Evolutionary conservation across 1,139 yeast genomes (phyloP), one percentile per base, ranked within the genome.

Genomic region (Debaryomyces subglobosus): DNA sequence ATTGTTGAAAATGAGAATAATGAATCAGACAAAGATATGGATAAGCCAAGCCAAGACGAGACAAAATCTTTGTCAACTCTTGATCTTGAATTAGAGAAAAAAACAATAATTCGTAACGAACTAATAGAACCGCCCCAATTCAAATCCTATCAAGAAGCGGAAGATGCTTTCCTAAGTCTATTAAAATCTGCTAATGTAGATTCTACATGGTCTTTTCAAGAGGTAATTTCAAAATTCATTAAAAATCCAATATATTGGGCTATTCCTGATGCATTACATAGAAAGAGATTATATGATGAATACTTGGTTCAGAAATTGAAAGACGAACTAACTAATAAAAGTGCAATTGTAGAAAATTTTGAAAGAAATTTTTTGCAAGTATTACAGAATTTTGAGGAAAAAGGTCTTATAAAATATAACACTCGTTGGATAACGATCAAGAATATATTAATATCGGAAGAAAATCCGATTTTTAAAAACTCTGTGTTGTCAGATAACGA

Each of bases 161-260:
- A 76, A 44, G 61, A 61, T 4, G 72, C 67, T 4, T 90, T 85
- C 60, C 57, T 72, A n/a, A 61, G 67, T 2, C 69, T 89, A 74
- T 68, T 91, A 16, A 64, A 69, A 34, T 80, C 77, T 1, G 65
- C 74, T 37, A 68, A 74, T 6, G 88, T 89, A 1, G 91, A 86
- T 59, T 78, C 87, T 0, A 79, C 89, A 0, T 88, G 94, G 92
- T 77, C 95, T 0, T 91, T 90, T 67, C 81, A 80, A 48, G 74
- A 74, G 49, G 87, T 86, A 0, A 83, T 91, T 72, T 69, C 80
- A n/a, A 75, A 72, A 25, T 72, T 85, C 49, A 76, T 88, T 15
- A 66, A 64, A 6, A 82, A 85, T 48, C 82, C 86, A 0, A 72
- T 82, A 15, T 92, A 89, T 61, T 89, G 96, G 95, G 68, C 76